A percentile compares a stretch with the other conserved stretches of the same genome.
These are phyloP conservation scores for Sarocladium oryzae DNA, from an alignment of 2,329 filamentous ascomycete species.

Conservation along the genomic window DNA sequence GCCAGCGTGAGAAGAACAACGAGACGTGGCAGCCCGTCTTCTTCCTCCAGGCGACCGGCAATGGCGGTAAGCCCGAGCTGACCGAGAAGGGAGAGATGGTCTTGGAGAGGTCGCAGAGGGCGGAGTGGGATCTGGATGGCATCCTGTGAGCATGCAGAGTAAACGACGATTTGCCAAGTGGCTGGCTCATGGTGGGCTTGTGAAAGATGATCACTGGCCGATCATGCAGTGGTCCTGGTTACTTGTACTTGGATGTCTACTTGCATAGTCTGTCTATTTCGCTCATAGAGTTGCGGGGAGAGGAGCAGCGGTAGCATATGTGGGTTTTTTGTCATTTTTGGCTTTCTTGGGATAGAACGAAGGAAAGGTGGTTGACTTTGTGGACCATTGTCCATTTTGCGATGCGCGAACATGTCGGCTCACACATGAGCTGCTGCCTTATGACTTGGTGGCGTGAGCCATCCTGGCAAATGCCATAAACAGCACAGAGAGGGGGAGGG, in stretches of 20 bases:
- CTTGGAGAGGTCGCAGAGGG: conserved; percentile 45
- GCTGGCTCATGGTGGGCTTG: neutral
- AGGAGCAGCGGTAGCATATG: neutral
- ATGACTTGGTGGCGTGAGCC: no score
- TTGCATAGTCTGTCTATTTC: no score
- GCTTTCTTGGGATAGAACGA: conserved; percentile 8
- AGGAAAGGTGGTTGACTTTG: neutral
- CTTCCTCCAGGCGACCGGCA: conserved; percentile 59
- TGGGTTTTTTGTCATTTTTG: neutral
- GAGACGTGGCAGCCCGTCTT: conserved; percentile 80
- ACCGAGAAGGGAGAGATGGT: conserved; percentile 47
- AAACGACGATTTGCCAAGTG: neutral
- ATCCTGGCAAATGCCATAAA: no score
- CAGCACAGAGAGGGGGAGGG: no score
- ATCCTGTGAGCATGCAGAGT: conserved; percentile 25
- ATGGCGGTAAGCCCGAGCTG: conserved; percentile 48
- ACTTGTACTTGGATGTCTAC: no score
- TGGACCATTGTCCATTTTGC: no score
- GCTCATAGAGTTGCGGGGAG: neutral
- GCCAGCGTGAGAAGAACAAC: conserved; percentile 65
- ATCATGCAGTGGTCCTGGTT: no score
- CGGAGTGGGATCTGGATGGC: conserved; percentile 44
- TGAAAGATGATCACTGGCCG: neutral
- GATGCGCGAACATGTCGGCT: neutral
- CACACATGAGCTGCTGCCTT: no score